Evolutionary conservation across 2,329 filamentous ascomycete genomes (phyloP), one percentile per base, ranked within the genome.

Genomic region (Dactylella cylindrospora): DNA sequence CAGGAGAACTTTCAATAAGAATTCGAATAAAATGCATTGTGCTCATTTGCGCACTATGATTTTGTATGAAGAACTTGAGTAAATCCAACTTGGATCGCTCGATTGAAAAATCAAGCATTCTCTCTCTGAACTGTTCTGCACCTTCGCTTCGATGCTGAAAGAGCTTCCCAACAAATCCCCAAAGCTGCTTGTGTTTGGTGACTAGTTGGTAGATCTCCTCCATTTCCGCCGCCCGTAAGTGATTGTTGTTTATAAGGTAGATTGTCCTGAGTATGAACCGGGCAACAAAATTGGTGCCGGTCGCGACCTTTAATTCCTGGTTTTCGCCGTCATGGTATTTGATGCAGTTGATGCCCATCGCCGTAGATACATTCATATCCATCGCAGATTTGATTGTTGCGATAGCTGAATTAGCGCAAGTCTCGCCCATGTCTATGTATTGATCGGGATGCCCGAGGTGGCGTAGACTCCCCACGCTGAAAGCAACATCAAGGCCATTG

Each of bases 231-330:
- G 33, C 29, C 4, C 7, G 3, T 3, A 47, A 9, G 13, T 35
- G 12, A 22, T 47, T 36, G 43, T 47, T 47, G 31, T 36, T 47
- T 15, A 47, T 35, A 8, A 47, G 19, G 12, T 35, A 47, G 3
- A 26, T n/a, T 3, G 43, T 47, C 7, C 19, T 20, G 17, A 6
- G 19, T 10, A 47, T 17, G n/a, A 47, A 47, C 17, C 17, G 28
- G 28, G 9, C 6, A 15, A 47, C 4, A 33, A 47, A 47, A n/a
- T 36, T 25, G 12, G 12, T 4, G n/a, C 36, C 31, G 3, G 25
- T 26, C n/a, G 6, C 13, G 10, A 26, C 19, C 12, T 13, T 36
- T 5, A 43, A 15, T 43, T 5, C 39, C 13, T 36, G n/a, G n/a
- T n/a, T n/a, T n/a, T n/a, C n/a, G n/a, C n/a, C n/a, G n/a, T n/a